Evolutionary conservation across 192 early-diverging fungal genomes (phyloP), one percentile per base, ranked within the genome.

Genomic region (Spizellomyces punctatus): DNA sequence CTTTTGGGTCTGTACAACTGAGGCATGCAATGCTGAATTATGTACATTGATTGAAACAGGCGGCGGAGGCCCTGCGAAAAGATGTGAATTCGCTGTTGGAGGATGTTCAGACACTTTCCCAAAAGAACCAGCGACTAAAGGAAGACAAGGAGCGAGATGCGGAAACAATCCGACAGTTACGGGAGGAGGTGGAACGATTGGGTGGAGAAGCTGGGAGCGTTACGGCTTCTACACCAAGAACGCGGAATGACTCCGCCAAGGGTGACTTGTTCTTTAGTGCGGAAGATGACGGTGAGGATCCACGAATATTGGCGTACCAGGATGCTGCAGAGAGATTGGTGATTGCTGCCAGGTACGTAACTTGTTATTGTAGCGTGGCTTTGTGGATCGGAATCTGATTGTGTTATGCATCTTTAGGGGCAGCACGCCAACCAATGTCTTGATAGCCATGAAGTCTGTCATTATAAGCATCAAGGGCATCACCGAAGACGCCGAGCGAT

Each of bases 401-500:
- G 27, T 36, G 27, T 3, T 36, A 36, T 36, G 27, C 27, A 36
- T 36, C 27, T 36, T 0, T 36, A 36, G 71, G 8, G n/a, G 41
- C 17, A 19, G 12, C 16, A 22, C 43, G 10, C 59, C 64, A 19
- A 62, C 64, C 17, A 21, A 52, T 4, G 74, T 81, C 7, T 64
- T 81, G 16, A 61, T 50, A 14, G 47, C 73, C 7, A 77, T 81
- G 74, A 79, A 80, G 46, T 22, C 52, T 5, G 46, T 81, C 14
- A 48, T 81, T 21, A 36, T 81, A 19, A 52, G 66, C 19, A 71
- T 81, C 60, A 81, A 80, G 60, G 27, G 43, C 17, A 59, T 79
- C 55, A 81, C 78, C 6, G 64, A 81, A 69, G 77, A 79, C 48
- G 58, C 64, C 6, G 77, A 79, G n/a, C 12, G 45, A 16, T 59